A percentile compares a stretch with the other conserved stretches of the same genome.
These are phyloP conservation scores for Trichophyton simii DNA, from an alignment of 2,329 filamentous ascomycete genomes.

Conservation along the genomic window DNA sequence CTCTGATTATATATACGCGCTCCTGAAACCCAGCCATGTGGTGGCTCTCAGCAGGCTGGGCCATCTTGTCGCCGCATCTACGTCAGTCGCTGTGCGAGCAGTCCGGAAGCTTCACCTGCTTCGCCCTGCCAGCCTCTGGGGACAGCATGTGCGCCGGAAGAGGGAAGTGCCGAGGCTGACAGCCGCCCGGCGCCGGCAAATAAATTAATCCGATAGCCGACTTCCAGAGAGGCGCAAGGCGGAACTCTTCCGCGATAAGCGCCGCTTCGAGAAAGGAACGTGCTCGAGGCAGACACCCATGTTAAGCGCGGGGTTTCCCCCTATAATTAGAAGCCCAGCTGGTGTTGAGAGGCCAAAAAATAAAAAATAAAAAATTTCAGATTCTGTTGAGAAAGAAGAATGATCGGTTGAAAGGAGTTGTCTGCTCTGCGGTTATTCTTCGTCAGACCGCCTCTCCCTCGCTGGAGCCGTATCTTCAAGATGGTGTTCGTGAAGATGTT, in stretches of 20 bases:
- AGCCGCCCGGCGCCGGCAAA: background rate
- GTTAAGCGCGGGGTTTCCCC: background rate
- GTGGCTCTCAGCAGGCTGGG: background rate
- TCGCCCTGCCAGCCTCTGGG: background rate
- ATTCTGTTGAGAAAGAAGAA: background rate
- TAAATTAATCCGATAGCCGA: background rate
- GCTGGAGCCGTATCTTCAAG: background rate
- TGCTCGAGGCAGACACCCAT: background rate
- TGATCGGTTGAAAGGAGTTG: background rate
- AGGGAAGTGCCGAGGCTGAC: background rate
- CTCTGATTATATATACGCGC: background rate
- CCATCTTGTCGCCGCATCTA: background rate
- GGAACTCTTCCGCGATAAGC: background rate
- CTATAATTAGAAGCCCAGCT: too few species aligned
- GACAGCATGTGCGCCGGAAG: background rate
- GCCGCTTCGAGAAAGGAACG: background rate
- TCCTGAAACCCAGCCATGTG: background rate
- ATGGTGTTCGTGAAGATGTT: background rate
- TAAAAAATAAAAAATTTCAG: background rate
- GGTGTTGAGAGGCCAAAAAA: too few species aligned
- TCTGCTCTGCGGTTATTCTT: background rate
- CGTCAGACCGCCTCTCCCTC: background rate
- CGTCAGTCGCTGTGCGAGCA: background rate
- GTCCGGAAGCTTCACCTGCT: too few species aligned
- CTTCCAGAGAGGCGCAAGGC: background rate